Percentiles rank a stretch among this genome's conserved stretches.
Evolutionary conservation across 176 grass and related monocot genomes (phyloP).

Genomic region (Musa itinerans): DNA sequence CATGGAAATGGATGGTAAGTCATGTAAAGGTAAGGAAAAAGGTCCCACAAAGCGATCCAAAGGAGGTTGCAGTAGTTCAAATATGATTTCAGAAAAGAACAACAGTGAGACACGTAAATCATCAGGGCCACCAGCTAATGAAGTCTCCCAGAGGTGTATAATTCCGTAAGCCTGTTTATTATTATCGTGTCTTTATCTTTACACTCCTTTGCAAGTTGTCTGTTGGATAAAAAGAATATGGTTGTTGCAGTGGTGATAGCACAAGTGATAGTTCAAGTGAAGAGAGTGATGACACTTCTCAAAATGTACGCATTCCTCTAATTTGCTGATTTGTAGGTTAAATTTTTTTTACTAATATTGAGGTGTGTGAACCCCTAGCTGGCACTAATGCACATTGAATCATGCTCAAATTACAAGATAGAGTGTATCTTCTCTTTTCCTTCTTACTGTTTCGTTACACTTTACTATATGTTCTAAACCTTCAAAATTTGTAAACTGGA

Average conservation of each 20-base stretch:
- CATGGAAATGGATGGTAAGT: slow-evolving; percentile 56
- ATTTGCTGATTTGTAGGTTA: background rate
- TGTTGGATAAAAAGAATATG: slow-evolving; percentile 24
- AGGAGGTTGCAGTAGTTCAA: slow-evolving; percentile 93
- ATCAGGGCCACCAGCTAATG: slow-evolving; percentile 64
- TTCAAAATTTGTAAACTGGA: no score
- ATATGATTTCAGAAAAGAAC: slow-evolving; percentile 81
- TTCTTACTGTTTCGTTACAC: background rate
- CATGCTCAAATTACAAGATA: background rate
- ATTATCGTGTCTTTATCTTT: background rate
- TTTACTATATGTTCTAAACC: background rate
- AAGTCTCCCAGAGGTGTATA: slow-evolving; percentile 68
- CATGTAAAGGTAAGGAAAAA: slow-evolving; percentile 73
- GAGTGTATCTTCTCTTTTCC: background rate
- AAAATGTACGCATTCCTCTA: slow-evolving; percentile 44
- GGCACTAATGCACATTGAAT: background rate
- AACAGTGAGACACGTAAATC: slow-evolving; percentile 46
- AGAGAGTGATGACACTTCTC: slow-evolving; percentile 78
- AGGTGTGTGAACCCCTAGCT: no score
- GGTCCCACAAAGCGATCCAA: slow-evolving; percentile 71
- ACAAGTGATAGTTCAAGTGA: slow-evolving; percentile 76
- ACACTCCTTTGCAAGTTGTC: slow-evolving; percentile 22
- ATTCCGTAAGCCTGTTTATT: background rate
- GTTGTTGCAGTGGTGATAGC: slow-evolving; percentile 66
- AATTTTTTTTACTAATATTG: background rate